A percentile compares a stretch with the other conserved stretches of the same genome.
These are phyloP conservation scores for Kuraishia ogatae DNA, from an alignment of 805 yeast genomes.

Conservation along the genomic window DNA sequence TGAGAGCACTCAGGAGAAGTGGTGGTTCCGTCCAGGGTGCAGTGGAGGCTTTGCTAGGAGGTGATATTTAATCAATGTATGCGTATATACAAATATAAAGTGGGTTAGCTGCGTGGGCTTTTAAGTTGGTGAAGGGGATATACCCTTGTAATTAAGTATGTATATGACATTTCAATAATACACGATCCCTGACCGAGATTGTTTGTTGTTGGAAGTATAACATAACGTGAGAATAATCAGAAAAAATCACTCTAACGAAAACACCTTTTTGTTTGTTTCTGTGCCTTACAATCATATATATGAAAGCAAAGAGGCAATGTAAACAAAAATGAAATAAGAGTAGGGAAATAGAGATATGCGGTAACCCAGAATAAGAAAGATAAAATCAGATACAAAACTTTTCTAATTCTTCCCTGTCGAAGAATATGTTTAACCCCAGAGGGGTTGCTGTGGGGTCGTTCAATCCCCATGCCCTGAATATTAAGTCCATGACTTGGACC, in stretches of 20 bases:
- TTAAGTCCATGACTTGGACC: neutral
- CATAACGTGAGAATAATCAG: neutral
- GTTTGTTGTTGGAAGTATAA: neutral
- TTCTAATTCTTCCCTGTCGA: neutral
- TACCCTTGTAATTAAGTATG: neutral
- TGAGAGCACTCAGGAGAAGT: constrained; percentile 84
- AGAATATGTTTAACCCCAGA: neutral
- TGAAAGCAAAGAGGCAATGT: too few species aligned
- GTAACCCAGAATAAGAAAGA: too few species aligned
- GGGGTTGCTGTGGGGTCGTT: neutral
- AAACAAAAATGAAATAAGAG: too few species aligned
- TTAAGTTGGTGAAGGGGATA: neutral
- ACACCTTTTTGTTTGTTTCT: too few species aligned
- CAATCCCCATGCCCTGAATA: neutral
- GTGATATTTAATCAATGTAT: constrained; percentile 29
- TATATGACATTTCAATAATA: neutral
- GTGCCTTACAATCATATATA: too few species aligned
- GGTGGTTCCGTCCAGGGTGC: constrained; percentile 99
- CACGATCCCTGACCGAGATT: neutral
- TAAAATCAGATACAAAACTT: neutral
- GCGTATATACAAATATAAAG: neutral
- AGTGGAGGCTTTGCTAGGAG: constrained; percentile 72
- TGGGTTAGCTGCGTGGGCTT: neutral
- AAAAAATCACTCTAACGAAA: too few species aligned
- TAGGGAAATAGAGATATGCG: too few species aligned